Evolutionary conservation across 2,329 filamentous ascomycete genomes (phyloP).

Genomic region (Clonostachys rhizophaga): DNA sequence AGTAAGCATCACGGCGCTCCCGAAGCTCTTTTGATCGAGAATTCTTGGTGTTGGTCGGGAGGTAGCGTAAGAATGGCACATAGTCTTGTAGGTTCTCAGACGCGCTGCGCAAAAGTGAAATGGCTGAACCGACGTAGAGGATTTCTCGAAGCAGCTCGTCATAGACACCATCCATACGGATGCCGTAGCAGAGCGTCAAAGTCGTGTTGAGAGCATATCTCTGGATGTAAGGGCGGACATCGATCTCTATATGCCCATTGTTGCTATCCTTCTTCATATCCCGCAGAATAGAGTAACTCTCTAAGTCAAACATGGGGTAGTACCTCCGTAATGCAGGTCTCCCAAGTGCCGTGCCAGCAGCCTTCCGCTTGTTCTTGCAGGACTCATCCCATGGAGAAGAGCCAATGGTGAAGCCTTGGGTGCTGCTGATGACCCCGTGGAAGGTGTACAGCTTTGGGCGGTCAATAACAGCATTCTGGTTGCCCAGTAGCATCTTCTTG

Average conservation of each 20-base stretch:
- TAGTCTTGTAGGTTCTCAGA: slow-evolving; percentile 51
- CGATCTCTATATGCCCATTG: slow-evolving; percentile 57
- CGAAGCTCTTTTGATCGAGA: slow-evolving; percentile 37
- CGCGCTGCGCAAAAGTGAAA: slow-evolving; percentile 41
- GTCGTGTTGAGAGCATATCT: slow-evolving; percentile 74
- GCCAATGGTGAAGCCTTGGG: slow-evolving; percentile 77
- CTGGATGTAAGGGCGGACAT: slow-evolving; percentile 70
- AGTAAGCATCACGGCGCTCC: slow-evolving; percentile 39
- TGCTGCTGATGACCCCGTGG: slow-evolving; percentile 71
- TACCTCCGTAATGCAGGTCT: slow-evolving; percentile 72
- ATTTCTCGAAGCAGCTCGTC: slow-evolving; percentile 46
- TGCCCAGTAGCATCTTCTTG: slow-evolving; percentile 44
- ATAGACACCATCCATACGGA: slow-evolving; percentile 54
- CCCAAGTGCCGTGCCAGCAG: slow-evolving; percentile 74
- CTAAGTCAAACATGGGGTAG: slow-evolving; percentile 77
- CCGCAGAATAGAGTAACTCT: slow-evolving; percentile 66
- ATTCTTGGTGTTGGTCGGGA: slow-evolving; percentile 47
- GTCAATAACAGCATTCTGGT: slow-evolving; percentile 74
- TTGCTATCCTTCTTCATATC: slow-evolving; percentile 64
- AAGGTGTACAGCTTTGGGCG: slow-evolving; percentile 78
- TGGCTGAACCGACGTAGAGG: slow-evolving; percentile 45
- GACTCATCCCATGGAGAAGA: slow-evolving; percentile 82
- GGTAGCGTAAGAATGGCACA: slow-evolving; percentile 40
- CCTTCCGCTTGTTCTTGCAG: slow-evolving; percentile 72
- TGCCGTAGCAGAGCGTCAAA: slow-evolving; percentile 74